Evolutionary conservation across 768 basidiomycete genomes (phyloP).

Genomic region (Glaciozyma antarctica): DNA sequence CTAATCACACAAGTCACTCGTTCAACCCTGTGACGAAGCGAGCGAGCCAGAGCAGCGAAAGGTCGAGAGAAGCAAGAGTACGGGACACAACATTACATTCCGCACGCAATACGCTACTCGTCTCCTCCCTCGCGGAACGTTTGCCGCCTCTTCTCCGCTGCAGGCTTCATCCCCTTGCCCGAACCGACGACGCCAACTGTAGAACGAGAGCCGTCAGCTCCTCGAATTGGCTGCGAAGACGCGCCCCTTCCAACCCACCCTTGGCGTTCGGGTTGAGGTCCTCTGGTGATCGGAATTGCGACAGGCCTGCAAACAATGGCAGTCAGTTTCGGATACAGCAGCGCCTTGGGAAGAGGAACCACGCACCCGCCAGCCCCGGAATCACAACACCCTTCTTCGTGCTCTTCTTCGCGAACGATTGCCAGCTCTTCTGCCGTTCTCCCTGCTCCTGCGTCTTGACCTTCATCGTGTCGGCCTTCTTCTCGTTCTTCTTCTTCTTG

Average conservation of each 20-base stretch:
- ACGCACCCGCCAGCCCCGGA: constrained; percentile 55
- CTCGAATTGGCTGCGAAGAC: constrained; percentile 11
- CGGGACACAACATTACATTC: too few relatives aligned
- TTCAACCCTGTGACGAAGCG: too few relatives aligned
- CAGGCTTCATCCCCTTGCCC: constrained; percentile 79
- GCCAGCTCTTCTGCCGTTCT: constrained; percentile 76
- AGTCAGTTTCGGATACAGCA: not conserved
- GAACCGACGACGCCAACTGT: constrained; percentile 84
- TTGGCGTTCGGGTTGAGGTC: constrained; percentile 61
- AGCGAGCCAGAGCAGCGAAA: not conserved
- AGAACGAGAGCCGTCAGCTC: not conserved
- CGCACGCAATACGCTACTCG: constrained; percentile 6
- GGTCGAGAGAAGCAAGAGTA: too few relatives aligned
- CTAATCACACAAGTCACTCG: too few relatives aligned
- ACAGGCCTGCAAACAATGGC: constrained; percentile 50
- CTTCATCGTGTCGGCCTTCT: constrained; percentile 72
- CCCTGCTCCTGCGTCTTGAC: constrained; percentile 81
- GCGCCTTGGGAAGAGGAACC: accelerated
- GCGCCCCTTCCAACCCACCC: constrained; percentile 48
- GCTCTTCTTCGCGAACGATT: constrained; percentile 88
- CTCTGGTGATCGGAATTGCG: constrained; percentile 89
- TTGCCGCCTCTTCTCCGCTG: constrained; percentile 59
- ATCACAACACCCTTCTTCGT: constrained; percentile 88
- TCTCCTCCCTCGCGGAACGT: constrained; percentile 55
- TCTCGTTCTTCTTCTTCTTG: constrained; percentile 94